Evolutionary conservation across 2,329 filamentous ascomycete genomes (phyloP).

Genomic region (Ascochyta viciae-villosae): DNA sequence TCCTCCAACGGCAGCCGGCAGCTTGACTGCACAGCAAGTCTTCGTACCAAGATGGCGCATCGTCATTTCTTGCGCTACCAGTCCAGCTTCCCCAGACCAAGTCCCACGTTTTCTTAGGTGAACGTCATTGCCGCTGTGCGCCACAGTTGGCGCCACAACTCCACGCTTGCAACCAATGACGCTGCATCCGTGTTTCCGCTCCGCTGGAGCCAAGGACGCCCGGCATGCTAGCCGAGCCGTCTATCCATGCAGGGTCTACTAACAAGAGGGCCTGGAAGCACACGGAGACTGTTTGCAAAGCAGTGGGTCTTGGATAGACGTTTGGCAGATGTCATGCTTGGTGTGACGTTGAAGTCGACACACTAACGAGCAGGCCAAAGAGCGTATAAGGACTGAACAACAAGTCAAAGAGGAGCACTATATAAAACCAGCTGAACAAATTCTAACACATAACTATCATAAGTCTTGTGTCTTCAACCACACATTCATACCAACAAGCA

Average conservation of each 20-base stretch:
- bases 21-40: not conserved
- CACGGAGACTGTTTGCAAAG: not conserved
- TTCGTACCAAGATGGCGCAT: not conserved
- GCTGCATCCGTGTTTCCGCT: not conserved
- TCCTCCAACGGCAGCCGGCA: not conserved
- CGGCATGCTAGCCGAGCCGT: constrained; percentile 7
- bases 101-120: not conserved
- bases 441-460: too few relatives aligned
- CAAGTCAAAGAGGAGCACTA: not conserved
- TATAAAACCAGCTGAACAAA: not conserved
- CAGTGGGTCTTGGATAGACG: not conserved
- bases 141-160: constrained; percentile 6
- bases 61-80: constrained; percentile 1
- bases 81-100: not conserved
- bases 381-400: not conserved
- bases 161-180: not conserved
- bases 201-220: constrained; percentile 3
- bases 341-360: constrained; percentile 3
- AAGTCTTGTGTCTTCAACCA: not conserved
- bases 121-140: constrained; percentile 5
- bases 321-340: constrained; percentile 14
- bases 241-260: constrained; percentile 5
- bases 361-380: not conserved
- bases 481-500: not conserved
- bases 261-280: constrained; percentile 2